phyloP scores from a whole-genome alignment of 2,329 filamentous ascomycete genomes.

The Rachicladosporium sp. region DNA sequence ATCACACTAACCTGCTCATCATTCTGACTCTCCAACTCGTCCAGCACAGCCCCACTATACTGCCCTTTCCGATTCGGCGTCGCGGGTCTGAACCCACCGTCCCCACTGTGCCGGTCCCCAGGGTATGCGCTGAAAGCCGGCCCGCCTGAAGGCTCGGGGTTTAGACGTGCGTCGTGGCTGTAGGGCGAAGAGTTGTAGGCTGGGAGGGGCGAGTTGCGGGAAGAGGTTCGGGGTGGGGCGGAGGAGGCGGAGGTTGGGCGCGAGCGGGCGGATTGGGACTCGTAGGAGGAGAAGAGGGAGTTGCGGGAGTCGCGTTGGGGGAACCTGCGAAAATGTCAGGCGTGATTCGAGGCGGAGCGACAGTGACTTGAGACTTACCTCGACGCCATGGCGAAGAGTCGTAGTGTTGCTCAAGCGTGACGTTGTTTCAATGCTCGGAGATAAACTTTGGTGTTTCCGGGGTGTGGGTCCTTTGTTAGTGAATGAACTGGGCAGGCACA shows the following conservation, averaged over 20 bases:
- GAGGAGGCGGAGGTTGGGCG: constrained; percentile 23
- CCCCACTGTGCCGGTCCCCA: constrained; percentile 11
- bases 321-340: neutral
- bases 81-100: constrained; percentile 26
- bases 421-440: no score
- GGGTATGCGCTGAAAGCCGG: constrained; percentile 19
- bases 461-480: no score
- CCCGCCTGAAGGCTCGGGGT: constrained; percentile 5
- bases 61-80: constrained; percentile 57
- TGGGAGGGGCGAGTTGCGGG: constrained; percentile 12
- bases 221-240: constrained; percentile 10
- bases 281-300: constrained; percentile 29
- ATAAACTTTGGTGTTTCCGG: no score
- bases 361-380: neutral
- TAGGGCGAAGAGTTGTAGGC: constrained; percentile 14
- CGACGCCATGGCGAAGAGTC: constrained; percentile 2
- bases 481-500: no score
- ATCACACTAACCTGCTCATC: constrained; percentile 84
- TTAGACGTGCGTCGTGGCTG: constrained; percentile 6
- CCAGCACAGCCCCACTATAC: constrained; percentile 83
- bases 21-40: constrained; percentile 92
- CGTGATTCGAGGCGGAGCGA: no score
- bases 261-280: constrained; percentile 17
- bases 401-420: no score
- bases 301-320: constrained; percentile 28